A percentile compares a stretch with the other conserved stretches of the same genome.
Conservation (phyloP, 768 basidiomycete species). For the Stropharia rugosoannulata region DNA sequence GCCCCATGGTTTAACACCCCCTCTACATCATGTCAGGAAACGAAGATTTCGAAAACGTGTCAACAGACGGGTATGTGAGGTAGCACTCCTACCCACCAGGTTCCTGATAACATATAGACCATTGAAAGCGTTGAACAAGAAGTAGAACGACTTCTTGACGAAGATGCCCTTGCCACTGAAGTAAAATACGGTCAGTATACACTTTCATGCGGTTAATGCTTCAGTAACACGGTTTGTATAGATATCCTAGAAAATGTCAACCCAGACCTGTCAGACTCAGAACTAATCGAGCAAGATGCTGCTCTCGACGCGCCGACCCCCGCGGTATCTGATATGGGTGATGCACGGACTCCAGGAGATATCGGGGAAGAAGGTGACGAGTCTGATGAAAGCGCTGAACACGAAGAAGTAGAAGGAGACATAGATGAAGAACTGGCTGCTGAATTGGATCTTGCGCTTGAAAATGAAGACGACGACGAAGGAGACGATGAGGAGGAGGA, state of each 20-base stretch:
- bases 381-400: conserved; percentile 57
- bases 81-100: not conserved
- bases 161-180: conserved; percentile 72
- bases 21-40: conserved; percentile 86
- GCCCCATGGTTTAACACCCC: conserved; percentile 95
- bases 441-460: conserved; percentile 82
- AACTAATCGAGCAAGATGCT: conserved; percentile 73
- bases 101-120: conserved; percentile 46
- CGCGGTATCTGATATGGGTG: conserved; percentile 67
- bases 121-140: conserved; percentile 95
- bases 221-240: conserved; percentile 23
- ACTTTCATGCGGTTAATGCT: not conserved
- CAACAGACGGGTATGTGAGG: conserved; percentile 64
- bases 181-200: conserved; percentile 68
- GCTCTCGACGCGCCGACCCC: conserved; percentile 71
- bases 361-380: conserved; percentile 55
- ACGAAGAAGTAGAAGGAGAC: conserved; percentile 70
- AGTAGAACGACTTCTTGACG: conserved; percentile 82
- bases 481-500: conserved; percentile 70
- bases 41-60: conserved; percentile 90
- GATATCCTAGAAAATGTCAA: conserved; percentile 90
- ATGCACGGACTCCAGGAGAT: conserved; percentile 58
- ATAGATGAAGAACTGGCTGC: conserved; percentile 89
- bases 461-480: conserved; percentile 63
- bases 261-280: conserved; percentile 87